Evolutionary conservation across 2,329 filamentous ascomycete genomes (phyloP).

Genomic region (Alternaria ethzedia): DNA sequence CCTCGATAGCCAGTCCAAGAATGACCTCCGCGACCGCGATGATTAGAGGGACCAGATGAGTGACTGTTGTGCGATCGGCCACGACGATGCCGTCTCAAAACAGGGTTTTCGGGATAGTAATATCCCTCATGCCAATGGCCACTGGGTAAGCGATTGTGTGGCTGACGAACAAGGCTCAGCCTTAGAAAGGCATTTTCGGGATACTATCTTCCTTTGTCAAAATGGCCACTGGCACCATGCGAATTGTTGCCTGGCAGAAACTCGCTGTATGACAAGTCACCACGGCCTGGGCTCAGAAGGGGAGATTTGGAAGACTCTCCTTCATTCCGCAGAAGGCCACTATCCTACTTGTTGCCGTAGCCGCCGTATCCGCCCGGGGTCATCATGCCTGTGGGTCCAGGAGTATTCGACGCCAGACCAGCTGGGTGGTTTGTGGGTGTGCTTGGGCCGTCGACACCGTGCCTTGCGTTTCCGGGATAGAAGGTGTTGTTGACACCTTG

Average conservation of each 20-base stretch:
- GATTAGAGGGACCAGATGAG: not conserved
- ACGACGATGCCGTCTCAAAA: not conserved
- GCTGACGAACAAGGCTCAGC: not conserved
- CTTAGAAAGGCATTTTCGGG: not conserved
- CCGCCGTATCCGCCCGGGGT: conserved; percentile 63
- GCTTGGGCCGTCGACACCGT: conserved; percentile 63
- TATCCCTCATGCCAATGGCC: not conserved
- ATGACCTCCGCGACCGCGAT: not conserved
- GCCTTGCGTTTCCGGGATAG: conserved; percentile 48
- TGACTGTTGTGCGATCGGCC: not conserved
- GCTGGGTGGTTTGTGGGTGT: conserved; percentile 68
- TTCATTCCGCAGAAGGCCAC: not conserved
- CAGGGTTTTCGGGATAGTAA: not conserved
- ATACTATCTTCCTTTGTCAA: not conserved
- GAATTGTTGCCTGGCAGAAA: not conserved
- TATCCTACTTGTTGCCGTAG: conserved; percentile 43
- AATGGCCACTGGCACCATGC: not conserved
- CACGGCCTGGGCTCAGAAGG: not conserved
- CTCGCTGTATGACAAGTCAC: not conserved
- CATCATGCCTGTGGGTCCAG: conserved; percentile 67
- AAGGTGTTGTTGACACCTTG: conserved; percentile 48
- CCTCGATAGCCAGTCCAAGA: not conserved
- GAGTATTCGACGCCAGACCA: conserved; percentile 56
- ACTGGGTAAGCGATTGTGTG: not conserved
- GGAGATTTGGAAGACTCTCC: not conserved